phyloP scores from a whole-genome alignment of 1,284 basidiomycete species.

The Apiotrichum porosum region DNA sequence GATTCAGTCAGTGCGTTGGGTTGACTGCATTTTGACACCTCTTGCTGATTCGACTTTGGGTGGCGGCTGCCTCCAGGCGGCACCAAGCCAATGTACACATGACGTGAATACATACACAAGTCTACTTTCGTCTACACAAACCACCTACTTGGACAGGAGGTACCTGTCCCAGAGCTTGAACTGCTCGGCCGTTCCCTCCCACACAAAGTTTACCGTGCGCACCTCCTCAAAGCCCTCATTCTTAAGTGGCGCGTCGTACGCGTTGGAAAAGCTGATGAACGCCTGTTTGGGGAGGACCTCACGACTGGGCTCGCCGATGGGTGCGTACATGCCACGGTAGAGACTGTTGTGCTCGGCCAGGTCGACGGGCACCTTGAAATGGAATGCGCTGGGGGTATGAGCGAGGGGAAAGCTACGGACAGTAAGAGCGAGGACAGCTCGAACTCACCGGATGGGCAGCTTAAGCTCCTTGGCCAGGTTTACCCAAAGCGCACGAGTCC shows the following conservation, averaged over 20 bases:
- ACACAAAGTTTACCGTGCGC: conserved; percentile 69
- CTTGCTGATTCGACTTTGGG: too few relatives aligned
- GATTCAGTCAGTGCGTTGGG: too few relatives aligned
- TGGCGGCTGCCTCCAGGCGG: too few relatives aligned
- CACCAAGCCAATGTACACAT: too few relatives aligned
- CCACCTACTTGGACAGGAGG: conserved; percentile 28
- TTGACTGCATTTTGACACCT: too few relatives aligned
- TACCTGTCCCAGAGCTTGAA: conserved; percentile 69
- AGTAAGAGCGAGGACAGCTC: not conserved
- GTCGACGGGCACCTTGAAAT: conserved; percentile 65
- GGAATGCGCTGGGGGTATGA: conserved; percentile 59
- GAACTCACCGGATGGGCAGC: conserved; percentile 57
- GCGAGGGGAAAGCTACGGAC: not conserved
- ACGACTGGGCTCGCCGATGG: conserved; percentile 45
- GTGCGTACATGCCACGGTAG: conserved; percentile 62
- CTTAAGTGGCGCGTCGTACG: conserved; percentile 62
- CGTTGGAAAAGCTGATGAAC: conserved; percentile 58
- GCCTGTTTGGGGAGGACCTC: conserved; percentile 62
- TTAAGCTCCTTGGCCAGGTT: conserved; percentile 58
- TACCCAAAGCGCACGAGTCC: conserved; percentile 66
- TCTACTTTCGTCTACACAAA: too few relatives aligned
- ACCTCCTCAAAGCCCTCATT: conserved; percentile 73
- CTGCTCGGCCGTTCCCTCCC: conserved; percentile 68
- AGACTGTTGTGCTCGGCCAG: conserved; percentile 86
- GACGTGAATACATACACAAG: too few relatives aligned